Percentiles rank a stretch among this genome's conserved stretches.
Evolutionary conservation across 352 stramenopile species (phyloP).

Genomic region (Blastocystis sp.): DNA sequence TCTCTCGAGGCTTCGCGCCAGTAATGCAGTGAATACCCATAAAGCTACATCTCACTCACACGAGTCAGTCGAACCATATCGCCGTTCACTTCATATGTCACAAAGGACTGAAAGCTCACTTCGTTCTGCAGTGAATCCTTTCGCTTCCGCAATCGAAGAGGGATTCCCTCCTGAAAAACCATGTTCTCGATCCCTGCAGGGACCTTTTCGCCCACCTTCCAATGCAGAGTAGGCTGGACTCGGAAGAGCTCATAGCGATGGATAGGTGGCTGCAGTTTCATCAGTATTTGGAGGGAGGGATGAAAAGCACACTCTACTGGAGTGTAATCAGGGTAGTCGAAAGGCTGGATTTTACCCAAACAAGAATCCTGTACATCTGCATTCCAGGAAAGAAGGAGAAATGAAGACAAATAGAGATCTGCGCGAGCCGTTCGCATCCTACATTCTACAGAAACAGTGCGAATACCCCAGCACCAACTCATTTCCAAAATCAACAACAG

Average conservation of each 20-base stretch:
- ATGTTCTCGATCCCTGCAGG: neutral
- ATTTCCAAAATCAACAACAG: neutral
- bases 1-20: neutral
- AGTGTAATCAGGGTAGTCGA: constrained; percentile 17
- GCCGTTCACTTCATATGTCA: neutral
- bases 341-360: neutral
- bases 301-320: neutral
- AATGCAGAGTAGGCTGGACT: neutral
- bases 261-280: neutral
- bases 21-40: constrained; percentile 41
- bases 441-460: neutral
- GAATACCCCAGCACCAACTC: neutral
- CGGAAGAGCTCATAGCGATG: constrained; percentile 28
- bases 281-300: neutral
- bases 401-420: neutral
- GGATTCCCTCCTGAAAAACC: constrained; percentile 35
- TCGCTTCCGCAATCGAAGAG: neutral
- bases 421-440: neutral
- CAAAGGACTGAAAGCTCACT: neutral
- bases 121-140: neutral
- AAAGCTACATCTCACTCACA: neutral
- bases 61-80: neutral
- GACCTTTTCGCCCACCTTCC: neutral
- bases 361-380: neutral
- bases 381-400: neutral